phyloP scores from a whole-genome alignment of 257 asterid genomes.

The Ophiorrhiza pumila region DNA sequence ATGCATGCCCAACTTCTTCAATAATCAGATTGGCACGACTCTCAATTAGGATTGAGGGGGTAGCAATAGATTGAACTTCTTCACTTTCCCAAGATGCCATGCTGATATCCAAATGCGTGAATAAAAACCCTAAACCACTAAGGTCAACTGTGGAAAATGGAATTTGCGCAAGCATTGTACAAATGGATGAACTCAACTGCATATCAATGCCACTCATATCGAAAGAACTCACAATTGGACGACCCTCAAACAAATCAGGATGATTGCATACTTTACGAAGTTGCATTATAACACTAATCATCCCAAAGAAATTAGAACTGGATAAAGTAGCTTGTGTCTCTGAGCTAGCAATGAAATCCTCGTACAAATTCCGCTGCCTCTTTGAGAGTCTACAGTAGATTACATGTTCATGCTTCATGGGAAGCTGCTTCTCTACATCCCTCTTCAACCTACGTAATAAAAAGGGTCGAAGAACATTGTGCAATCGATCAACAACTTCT shows the following conservation, averaged over 20 bases:
- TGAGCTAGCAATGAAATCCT: conserved; percentile 98
- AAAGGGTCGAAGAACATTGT: conserved; percentile 98
- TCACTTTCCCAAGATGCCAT: conserved; percentile 95
- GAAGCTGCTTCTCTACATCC: conserved; percentile 99
- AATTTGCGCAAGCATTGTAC: conserved; percentile 56
- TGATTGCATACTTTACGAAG: conserved; percentile 99
- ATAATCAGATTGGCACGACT: conserved; percentile 33
- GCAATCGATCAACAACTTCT: conserved; percentile 96
- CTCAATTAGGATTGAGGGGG: conserved; percentile 72
- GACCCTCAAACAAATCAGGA: conserved; percentile 99
- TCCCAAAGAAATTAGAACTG: conserved; percentile 89
- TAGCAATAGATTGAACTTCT: conserved; percentile 75
- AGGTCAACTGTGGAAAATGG: conserved; percentile 73
- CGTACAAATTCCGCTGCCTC: conserved; percentile 96
- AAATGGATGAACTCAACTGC: conserved; percentile 80
- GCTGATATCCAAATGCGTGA: conserved; percentile 74
- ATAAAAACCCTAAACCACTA: conserved; percentile 65
- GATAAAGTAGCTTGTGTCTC: conserved; percentile 98
- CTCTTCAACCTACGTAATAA: conserved; percentile 92
- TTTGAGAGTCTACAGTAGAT: conserved; percentile 89
- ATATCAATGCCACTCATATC: conserved; percentile 82
- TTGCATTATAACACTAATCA: conserved; percentile 98
- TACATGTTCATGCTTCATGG: conserved; percentile 82
- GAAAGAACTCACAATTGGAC: conserved; percentile 92
- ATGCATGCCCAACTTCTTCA: conserved; percentile 40